Evolutionary conservation across 106 monocot genomes (phyloP).

Genomic region (Hemerocallis citrina): DNA sequence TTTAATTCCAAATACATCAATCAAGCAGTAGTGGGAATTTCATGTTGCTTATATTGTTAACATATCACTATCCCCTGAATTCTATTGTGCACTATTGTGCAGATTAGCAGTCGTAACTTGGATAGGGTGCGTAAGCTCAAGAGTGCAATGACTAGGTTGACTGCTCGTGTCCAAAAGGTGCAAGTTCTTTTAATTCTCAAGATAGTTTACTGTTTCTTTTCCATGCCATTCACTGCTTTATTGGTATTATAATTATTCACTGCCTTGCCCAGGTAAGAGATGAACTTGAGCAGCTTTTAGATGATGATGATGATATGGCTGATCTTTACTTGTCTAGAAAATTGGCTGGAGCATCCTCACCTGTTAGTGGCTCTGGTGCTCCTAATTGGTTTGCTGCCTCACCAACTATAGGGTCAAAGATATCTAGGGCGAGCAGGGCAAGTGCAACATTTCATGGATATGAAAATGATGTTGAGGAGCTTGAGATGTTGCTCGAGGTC

Average conservation of each 20-base stretch:
- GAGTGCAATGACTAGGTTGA: slow-evolving; percentile 93
- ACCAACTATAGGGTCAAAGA: slow-evolving; percentile 58
- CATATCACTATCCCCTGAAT: background rate
- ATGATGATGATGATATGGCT: slow-evolving; percentile 90
- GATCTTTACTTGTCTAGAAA: slow-evolving; percentile 85
- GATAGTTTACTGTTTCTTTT: too few relatives aligned
- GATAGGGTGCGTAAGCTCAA: slow-evolving; percentile 90
- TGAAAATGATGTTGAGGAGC: slow-evolving; percentile 91
- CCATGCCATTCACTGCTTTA: too few relatives aligned
- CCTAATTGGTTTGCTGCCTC: slow-evolving; percentile 52
- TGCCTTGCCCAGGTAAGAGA: slow-evolving; percentile 61
- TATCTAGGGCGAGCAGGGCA: slow-evolving; percentile 63
- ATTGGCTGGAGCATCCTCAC: slow-evolving; percentile 46
- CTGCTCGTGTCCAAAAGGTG: slow-evolving; percentile 87
- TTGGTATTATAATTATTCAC: background rate
- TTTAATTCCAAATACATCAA: too few relatives aligned
- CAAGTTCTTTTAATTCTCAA: background rate
- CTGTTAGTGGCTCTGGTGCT: slow-evolving; percentile 47
- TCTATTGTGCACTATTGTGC: slow-evolving; percentile 11
- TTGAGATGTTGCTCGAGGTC: slow-evolving; percentile 91
- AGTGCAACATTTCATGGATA: slow-evolving; percentile 67
- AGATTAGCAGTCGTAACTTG: slow-evolving; percentile 95
- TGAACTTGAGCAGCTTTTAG: slow-evolving; percentile 82
- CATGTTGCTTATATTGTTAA: too few relatives aligned
- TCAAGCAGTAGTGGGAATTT: too few relatives aligned